Conservation (phyloP, 106 monocot species). For the Amphibolis antarctica region DNA sequence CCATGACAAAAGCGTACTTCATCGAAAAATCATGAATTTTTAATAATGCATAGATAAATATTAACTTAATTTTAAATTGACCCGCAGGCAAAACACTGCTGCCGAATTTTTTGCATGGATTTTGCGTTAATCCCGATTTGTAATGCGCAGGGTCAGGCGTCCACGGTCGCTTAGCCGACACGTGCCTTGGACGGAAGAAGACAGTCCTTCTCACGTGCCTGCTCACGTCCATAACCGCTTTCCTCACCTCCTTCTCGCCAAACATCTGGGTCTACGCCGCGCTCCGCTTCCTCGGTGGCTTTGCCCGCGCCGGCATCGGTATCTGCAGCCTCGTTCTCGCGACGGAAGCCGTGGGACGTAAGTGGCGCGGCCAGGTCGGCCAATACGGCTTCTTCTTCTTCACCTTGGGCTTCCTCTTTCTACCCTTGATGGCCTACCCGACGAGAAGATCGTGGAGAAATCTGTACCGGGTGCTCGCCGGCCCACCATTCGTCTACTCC, state of each 20-base stretch:
- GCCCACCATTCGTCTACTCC: constrained; percentile 46
- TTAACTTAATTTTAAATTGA: no score
- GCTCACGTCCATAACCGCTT: constrained; percentile 36
- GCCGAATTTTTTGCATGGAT: no score
- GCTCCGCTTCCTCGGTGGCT: constrained; percentile 69
- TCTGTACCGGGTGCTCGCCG: constrained; percentile 43
- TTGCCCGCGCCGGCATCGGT: constrained; percentile 63
- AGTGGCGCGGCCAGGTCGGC: constrained; percentile 68
- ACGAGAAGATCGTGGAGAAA: constrained; percentile 44
- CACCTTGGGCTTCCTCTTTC: constrained; percentile 64
- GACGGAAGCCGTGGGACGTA: constrained; percentile 56
- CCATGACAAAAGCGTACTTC: no score
- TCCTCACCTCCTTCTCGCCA: constrained; percentile 57
- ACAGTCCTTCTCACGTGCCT: constrained; percentile 61
- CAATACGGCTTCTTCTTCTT: constrained; percentile 81
- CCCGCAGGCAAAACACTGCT: no score
- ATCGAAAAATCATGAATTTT: no score
- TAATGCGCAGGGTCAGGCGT: constrained; percentile 46
- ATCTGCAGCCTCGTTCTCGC: constrained; percentile 76
- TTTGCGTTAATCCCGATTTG: no score
- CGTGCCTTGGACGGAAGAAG: constrained; percentile 51
- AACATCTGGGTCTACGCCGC: constrained; percentile 59
- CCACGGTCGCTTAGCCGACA: constrained; percentile 53
- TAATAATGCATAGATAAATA: no score
- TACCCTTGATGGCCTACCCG: constrained; percentile 54